These are phyloP conservation scores for Zygnema cylindricum DNA, from an alignment of 139 green algal species.

Conservation along the genomic window DNA sequence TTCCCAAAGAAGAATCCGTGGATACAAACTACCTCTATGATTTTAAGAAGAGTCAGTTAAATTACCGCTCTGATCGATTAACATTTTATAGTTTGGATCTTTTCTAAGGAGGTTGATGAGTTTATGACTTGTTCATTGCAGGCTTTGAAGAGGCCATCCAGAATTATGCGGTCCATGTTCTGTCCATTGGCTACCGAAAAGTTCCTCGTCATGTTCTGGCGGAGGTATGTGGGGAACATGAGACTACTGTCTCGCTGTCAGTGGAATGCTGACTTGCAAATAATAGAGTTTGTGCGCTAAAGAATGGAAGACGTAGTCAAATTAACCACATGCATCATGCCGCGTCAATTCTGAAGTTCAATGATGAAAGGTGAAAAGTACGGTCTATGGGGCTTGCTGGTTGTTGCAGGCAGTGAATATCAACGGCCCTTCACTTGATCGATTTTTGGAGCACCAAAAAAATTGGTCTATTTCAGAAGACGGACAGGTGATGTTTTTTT, in stretches of 20 bases:
- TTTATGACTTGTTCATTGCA: too few species aligned
- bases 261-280: not conserved
- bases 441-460: constrained; percentile 28
- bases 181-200: constrained; percentile 34
- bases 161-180: constrained; percentile 41
- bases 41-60: too few species aligned
- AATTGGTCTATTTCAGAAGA: not conserved
- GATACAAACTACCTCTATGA: too few species aligned
- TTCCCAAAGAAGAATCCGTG: too few species aligned
- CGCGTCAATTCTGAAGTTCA: not conserved
- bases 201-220: constrained; percentile 40
- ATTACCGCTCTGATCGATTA: too few species aligned
- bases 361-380: not conserved
- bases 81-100: too few species aligned
- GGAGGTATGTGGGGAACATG: constrained; percentile 32
- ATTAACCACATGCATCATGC: not conserved
- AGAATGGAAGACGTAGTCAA: not conserved
- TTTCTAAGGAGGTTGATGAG: too few species aligned
- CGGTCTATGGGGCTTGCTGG: not conserved
- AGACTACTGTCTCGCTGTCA: constrained; percentile 5
- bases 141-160: constrained; percentile 43
- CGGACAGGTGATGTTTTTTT: not conserved
- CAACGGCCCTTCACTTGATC: constrained; percentile 19
- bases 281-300: not conserved
- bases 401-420: constrained; percentile 38